These are phyloP conservation scores for Neurospora sp. DNA, from an alignment of 495 filamentous ascomycete species.

Conservation along the genomic window DNA sequence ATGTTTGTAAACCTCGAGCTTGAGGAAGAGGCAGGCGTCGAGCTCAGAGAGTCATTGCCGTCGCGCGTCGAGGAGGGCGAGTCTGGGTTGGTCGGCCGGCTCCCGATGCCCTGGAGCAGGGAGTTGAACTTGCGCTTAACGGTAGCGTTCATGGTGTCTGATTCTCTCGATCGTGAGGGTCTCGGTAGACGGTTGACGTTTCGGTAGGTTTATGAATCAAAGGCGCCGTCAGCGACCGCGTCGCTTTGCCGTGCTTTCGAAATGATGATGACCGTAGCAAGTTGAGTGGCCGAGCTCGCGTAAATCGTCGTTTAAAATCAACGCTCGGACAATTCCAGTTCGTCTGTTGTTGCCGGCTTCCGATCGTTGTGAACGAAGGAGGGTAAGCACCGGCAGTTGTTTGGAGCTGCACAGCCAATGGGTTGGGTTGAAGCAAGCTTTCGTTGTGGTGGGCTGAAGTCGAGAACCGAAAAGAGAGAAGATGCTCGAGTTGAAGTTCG, in stretches of 20 bases:
- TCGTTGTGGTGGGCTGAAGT: neutral
- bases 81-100: conserved; percentile 15
- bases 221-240: neutral
- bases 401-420: neutral
- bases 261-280: neutral
- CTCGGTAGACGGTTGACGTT: neutral
- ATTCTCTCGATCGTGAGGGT: neutral
- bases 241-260: neutral
- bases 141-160: conserved; percentile 38
- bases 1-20: conserved; percentile 13
- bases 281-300: neutral
- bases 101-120: conserved; percentile 42
- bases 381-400: neutral
- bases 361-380: neutral
- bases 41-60: neutral
- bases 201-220: neutral
- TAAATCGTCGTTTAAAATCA: neutral
- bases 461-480: neutral
- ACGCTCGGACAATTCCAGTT: neutral
- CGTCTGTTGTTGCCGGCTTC: neutral
- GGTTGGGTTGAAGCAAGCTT: neutral
- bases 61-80: conserved; percentile 8
- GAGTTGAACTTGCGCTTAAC: conserved; percentile 50
- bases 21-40: conserved; percentile 5
- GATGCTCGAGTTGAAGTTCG: neutral